phyloP scores from a whole-genome alignment of 2,329 filamentous ascomycete species.

The Davidsoniella virescens region DNA sequence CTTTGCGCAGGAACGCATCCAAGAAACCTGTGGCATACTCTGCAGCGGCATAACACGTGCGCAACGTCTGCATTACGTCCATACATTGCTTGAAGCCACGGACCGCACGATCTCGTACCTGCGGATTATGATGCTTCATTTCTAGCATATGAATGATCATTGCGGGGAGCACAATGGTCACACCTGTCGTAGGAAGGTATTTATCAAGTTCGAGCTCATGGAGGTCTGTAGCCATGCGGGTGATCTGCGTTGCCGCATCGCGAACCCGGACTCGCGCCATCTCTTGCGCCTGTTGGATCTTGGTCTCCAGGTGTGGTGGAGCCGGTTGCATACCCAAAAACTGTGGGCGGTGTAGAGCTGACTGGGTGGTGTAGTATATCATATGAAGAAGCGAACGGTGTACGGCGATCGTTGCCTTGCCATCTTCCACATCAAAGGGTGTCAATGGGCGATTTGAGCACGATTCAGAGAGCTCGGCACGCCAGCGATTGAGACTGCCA shows the following conservation, averaged over 20 bases:
- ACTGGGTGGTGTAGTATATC: constrained; percentile 84
- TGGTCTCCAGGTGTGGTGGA: constrained; percentile 8
- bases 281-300: constrained; percentile 27
- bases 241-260: constrained; percentile 71
- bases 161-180: constrained; percentile 77
- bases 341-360: constrained; percentile 78
- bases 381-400: constrained; percentile 82
- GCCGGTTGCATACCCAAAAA: constrained; percentile 58
- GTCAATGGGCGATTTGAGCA: constrained; percentile 50
- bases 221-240: constrained; percentile 63
- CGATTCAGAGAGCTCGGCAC: constrained; percentile 50
- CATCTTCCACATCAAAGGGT: constrained; percentile 39
- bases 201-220: constrained; percentile 56
- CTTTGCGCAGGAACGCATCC: constrained; percentile 80
- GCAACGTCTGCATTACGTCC: constrained; percentile 72
- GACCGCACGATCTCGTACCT: constrained; percentile 55
- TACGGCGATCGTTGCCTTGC: constrained; percentile 43
- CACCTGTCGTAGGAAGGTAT: constrained; percentile 74
- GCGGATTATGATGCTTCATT: constrained; percentile 66
- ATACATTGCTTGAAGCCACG: constrained; percentile 83
- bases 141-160: constrained; percentile 90
- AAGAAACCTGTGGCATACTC: constrained; percentile 91
- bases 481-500: constrained; percentile 62
- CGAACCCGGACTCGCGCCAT: constrained; percentile 70
- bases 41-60: constrained; percentile 84